These are phyloP conservation scores for Hortiboletus campestris DNA, from an alignment of 768 basidiomycete species.

Conservation along the genomic window DNA sequence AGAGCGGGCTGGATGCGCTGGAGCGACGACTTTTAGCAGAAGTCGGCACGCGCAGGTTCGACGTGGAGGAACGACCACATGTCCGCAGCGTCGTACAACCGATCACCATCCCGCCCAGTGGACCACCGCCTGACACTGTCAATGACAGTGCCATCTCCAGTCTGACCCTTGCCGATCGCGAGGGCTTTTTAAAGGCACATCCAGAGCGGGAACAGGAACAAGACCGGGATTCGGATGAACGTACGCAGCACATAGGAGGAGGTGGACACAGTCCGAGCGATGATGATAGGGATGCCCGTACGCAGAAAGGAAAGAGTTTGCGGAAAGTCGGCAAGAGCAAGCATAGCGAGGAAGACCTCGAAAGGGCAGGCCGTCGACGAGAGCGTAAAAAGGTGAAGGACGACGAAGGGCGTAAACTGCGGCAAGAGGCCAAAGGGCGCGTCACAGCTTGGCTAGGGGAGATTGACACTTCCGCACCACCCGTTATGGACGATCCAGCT, in stretches of 20 bases:
- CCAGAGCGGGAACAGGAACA: slow-evolving; percentile 27
- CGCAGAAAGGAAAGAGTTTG: slow-evolving; percentile 28
- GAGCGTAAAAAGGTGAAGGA: slow-evolving; percentile 33
- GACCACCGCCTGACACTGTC: slow-evolving; percentile 20
- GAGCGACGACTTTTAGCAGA: slow-evolving; percentile 67
- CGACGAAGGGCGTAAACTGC: slow-evolving; percentile 37
- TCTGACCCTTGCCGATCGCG: slow-evolving; percentile 37
- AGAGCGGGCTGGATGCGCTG: slow-evolving; percentile 69
- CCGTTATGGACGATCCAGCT: slow-evolving; percentile 37
- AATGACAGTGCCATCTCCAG: slow-evolving; percentile 51
- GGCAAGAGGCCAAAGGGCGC: slow-evolving; percentile 58
- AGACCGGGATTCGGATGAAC: slow-evolving; percentile 33
- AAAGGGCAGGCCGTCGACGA: slow-evolving; percentile 21
- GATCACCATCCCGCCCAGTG: slow-evolving; percentile 37
- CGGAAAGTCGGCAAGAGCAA: slow-evolving; percentile 25
- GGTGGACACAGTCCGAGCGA: slow-evolving; percentile 27
- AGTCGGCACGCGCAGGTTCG: slow-evolving; percentile 61
- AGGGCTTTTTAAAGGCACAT: slow-evolving; percentile 15
- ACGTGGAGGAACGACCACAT: slow-evolving; percentile 33
- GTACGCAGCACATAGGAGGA: slow-evolving; percentile 29
- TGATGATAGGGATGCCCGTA: slow-evolving; percentile 31
- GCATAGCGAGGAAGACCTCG: slow-evolving; percentile 28
- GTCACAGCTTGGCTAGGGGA: slow-evolving; percentile 78
- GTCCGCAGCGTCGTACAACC: slow-evolving; percentile 39
- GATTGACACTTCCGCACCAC: slow-evolving; percentile 57